Conservation (phyloP, 176 grass and related monocot genomes). For the Tillandsia fasciculata region DNA sequence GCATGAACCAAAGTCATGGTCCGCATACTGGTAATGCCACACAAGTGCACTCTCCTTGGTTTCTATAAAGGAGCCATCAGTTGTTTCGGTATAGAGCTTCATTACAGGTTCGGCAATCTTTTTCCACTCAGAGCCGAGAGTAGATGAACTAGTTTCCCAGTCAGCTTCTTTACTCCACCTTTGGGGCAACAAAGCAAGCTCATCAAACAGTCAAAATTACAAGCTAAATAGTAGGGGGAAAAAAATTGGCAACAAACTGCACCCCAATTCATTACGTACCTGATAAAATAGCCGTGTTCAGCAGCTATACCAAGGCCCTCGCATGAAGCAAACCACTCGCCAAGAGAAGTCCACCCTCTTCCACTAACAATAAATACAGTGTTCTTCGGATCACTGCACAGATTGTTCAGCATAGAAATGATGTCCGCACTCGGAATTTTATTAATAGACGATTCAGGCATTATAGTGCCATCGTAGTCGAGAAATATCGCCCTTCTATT, state of each 20-base stretch:
- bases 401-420: conserved; percentile 55
- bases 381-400: conserved; percentile 59
- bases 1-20: conserved; percentile 75
- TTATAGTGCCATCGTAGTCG: conserved; percentile 83
- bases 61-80: conserved; percentile 84
- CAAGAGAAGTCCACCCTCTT: conserved; percentile 36
- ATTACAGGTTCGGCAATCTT: conserved; percentile 86
- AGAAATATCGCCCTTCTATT: conserved; percentile 60
- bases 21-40: conserved; percentile 85
- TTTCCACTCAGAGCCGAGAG: conserved; percentile 47
- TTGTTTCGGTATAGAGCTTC: conserved; percentile 72
- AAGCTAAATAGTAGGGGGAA: background rate
- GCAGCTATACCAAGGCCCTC: conserved; percentile 72
- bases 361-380: conserved; percentile 74
- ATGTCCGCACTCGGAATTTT: conserved; percentile 51
- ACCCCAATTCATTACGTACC: conserved; percentile 26
- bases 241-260: background rate
- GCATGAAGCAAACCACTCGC: conserved; percentile 61
- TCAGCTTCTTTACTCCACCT: conserved; percentile 56
- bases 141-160: conserved; percentile 52
- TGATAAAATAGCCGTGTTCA: conserved; percentile 81
- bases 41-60: conserved; percentile 77
- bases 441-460: conserved; percentile 49
- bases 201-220: background rate
- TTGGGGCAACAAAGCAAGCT: conserved; percentile 22